phyloP scores from a whole-genome alignment of 768 basidiomycete species.

The Rubroboletus pulcherrimus region DNA sequence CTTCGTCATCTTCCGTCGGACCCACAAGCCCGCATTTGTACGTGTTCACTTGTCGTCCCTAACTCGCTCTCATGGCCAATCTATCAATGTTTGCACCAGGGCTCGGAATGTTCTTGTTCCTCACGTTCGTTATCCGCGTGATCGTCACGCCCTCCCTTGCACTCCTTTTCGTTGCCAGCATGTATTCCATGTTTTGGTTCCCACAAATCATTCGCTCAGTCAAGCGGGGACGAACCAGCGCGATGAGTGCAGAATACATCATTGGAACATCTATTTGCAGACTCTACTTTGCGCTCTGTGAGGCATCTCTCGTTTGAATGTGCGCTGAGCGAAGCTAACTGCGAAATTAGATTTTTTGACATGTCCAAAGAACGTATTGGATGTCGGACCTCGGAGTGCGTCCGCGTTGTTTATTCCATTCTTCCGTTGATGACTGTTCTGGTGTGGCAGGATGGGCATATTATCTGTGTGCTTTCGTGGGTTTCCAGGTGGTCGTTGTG shows the following conservation, averaged over 20 bases:
- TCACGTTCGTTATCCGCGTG: slow-evolving; percentile 72
- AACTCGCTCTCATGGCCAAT: neutral
- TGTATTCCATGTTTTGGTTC: slow-evolving; percentile 82
- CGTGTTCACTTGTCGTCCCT: slow-evolving; percentile 19
- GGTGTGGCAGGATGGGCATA: slow-evolving; percentile 58
- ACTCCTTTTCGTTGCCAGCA: slow-evolving; percentile 57
- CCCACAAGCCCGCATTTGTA: slow-evolving; percentile 70
- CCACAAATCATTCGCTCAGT: slow-evolving; percentile 81
- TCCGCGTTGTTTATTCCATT: slow-evolving; percentile 2
- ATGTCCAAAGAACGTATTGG: slow-evolving; percentile 84
- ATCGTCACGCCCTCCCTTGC: slow-evolving; percentile 65
- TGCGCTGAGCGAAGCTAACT: neutral
- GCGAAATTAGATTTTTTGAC: slow-evolving; percentile 65
- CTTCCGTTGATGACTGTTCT: neutral
- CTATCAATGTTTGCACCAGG: slow-evolving; percentile 38
- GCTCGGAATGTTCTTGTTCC: slow-evolving; percentile 61
- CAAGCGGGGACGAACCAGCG: slow-evolving; percentile 65
- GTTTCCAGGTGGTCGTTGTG: slow-evolving; percentile 58
- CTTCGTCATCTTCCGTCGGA: slow-evolving; percentile 61
- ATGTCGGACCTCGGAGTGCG: slow-evolving; percentile 71
- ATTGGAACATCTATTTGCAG: slow-evolving; percentile 73
- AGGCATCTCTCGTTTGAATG: slow-evolving; percentile 28
- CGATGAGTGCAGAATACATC: slow-evolving; percentile 65
- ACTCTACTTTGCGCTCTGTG: slow-evolving; percentile 71
- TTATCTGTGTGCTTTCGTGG: slow-evolving; percentile 54